Evolutionary conservation across 495 filamentous ascomycete species (phyloP).

Genomic region (Zalerion maritima): DNA sequence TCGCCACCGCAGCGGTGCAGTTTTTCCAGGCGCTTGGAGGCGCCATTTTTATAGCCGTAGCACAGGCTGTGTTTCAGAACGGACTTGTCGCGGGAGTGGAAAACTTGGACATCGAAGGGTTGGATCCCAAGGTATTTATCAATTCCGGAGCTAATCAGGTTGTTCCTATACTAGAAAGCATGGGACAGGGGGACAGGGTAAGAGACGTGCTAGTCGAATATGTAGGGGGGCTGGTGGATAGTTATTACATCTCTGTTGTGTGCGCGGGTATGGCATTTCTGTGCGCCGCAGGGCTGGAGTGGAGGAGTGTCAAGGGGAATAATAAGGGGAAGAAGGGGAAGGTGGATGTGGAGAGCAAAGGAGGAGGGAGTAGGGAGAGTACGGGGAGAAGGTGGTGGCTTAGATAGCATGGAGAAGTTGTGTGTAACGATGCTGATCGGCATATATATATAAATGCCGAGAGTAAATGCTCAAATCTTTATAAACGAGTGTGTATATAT

Average conservation of each 20-base stretch:
- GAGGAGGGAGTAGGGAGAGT: too few relatives aligned
- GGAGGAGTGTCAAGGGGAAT: constrained; percentile 31
- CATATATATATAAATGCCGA: too few relatives aligned
- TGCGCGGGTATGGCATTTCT: constrained; percentile 25
- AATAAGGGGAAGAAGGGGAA: constrained; percentile 3
- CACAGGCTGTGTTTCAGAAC: constrained; percentile 51
- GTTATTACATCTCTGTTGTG: constrained; percentile 29
- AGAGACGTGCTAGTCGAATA: constrained; percentile 27
- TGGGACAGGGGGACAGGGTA: constrained; percentile 14
- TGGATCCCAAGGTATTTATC: constrained; percentile 24
- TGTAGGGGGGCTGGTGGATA: constrained; percentile 25
- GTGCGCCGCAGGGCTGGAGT: constrained; percentile 21
- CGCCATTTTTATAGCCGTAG: constrained; percentile 55
- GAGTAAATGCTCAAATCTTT: too few relatives aligned
- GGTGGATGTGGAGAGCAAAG: too few relatives aligned
- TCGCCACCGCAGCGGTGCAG: constrained; percentile 48
- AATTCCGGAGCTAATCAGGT: constrained; percentile 31
- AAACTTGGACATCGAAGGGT: constrained; percentile 12
- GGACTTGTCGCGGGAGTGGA: constrained; percentile 27
- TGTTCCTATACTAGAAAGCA: constrained; percentile 15
- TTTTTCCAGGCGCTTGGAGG: constrained; percentile 55
- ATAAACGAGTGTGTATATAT: too few relatives aligned
- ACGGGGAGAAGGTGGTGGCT: too few relatives aligned
- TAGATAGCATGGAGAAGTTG: too few relatives aligned
- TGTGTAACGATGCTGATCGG: too few relatives aligned